phyloP scores from a whole-genome alignment of 2,329 filamentous ascomycete genomes.

The Taxawa tesnikishii region DNA sequence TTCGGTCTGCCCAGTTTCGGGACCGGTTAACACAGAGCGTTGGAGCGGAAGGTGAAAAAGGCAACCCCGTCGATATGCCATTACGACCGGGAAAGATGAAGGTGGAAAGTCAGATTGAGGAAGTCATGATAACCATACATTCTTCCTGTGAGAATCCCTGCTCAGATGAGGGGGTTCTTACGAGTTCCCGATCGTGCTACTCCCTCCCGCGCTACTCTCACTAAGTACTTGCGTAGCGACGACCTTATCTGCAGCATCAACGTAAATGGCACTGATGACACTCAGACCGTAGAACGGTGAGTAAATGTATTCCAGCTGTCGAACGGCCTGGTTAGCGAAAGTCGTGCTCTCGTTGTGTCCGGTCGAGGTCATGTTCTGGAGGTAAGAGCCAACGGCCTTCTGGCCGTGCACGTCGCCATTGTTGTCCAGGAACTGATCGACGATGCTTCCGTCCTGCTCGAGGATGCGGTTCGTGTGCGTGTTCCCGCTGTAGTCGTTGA shows the following conservation, averaged over 20 bases:
- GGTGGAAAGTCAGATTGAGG: too few species aligned
- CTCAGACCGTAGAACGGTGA: slow-evolving; percentile 13
- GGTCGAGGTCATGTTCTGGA: slow-evolving; percentile 45
- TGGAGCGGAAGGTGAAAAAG: too few species aligned
- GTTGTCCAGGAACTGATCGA: slow-evolving; percentile 42
- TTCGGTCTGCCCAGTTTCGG: too few species aligned
- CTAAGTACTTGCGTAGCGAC: slow-evolving; percentile 8
- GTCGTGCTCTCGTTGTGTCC: slow-evolving; percentile 16
- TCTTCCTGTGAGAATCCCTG: too few species aligned
- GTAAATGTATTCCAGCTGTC: slow-evolving; percentile 13
- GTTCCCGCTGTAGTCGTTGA: slow-evolving; percentile 42
- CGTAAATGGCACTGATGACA: slow-evolving; percentile 12
- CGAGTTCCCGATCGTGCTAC: not conserved
- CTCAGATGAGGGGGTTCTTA: too few species aligned
- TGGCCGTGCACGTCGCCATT: slow-evolving; percentile 30
- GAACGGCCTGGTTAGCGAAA: slow-evolving; percentile 11
- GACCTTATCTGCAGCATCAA: slow-evolving; percentile 9
- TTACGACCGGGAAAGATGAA: too few species aligned
- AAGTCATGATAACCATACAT: too few species aligned
- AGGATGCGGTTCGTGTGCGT: slow-evolving; percentile 40
- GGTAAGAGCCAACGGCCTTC: slow-evolving; percentile 45
- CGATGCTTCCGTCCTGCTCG: slow-evolving; percentile 51
- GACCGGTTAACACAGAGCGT: too few species aligned
- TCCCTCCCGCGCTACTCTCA: slow-evolving; percentile 7
- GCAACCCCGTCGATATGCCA: too few species aligned